Evolutionary conservation across 208 protist species (phyloP), one percentile per base, ranked within the genome.

Genomic region (Leishmania turanica): DNA sequence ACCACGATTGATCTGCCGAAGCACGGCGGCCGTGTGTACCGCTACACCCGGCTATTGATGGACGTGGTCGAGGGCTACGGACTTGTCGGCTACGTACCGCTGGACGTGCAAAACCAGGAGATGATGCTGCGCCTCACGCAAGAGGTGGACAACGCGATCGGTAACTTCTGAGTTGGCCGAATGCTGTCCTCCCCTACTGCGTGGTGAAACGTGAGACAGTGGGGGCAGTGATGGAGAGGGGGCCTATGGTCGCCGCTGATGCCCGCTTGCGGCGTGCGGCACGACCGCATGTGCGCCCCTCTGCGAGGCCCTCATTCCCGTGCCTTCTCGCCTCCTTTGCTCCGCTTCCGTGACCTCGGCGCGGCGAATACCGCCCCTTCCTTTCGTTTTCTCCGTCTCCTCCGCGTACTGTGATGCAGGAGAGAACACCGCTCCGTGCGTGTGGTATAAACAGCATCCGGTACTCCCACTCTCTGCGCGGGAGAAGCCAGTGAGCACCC

Each of bases 21-120:
- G 68, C 86, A 95, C 7, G 88, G 91, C 6, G 94, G 94, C 5
- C 88, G 79, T 31, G 62, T 95, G 19, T 97, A 97, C 77, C 72
- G 71, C 45, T 96, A 93, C 65, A 98, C 96, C 45, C 87, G 83
- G 65, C 83, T 96, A 8, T 54, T 99, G 8, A 92, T 96, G 85
- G 90, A 93, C 19, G 89, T 99, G 3, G 89, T 99, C 8, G 95
- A 99, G 31, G 99, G 99, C 75, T 99, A 98, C 84, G 90, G 89
- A 27, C 89, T 99, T 2, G 92, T 99, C 19, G 90, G 89, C 19
- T 99, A 99, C 83, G 66, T 92, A 17, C 96, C 97, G 17, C 80
- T 99, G 1, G 92, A 94, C 74, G 91, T 97, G 21, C 90, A 97
- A 76, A 91, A 87, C 17, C 89, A 95, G 76, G 90, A 95, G 40